Evolutionary conservation across 176 grass and related monocot species (phyloP).

Genomic region (Musa itinerans): DNA sequence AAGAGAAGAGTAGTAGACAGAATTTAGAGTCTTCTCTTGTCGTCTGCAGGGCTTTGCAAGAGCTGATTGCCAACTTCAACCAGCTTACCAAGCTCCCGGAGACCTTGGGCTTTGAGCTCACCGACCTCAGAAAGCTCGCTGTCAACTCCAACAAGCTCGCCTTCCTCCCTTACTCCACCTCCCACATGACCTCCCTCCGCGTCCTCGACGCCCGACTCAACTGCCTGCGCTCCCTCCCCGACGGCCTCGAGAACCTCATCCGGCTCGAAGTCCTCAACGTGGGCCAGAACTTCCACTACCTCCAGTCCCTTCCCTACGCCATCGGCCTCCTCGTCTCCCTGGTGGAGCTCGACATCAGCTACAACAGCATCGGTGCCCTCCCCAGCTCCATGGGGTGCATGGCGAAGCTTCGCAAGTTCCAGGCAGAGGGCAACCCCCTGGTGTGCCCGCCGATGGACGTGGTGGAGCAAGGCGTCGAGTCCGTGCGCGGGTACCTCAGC

Average conservation of each 20-base stretch:
- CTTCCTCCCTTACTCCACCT: constrained; percentile 25
- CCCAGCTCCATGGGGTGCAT: constrained; percentile 23
- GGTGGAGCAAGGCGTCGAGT: constrained; percentile 12
- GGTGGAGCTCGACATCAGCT: constrained; percentile 30
- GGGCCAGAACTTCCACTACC: constrained; percentile 27
- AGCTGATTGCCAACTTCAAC: constrained; percentile 28
- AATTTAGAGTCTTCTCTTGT: neutral
- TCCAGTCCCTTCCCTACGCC: constrained; percentile 15
- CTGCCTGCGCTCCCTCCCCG: constrained; percentile 22
- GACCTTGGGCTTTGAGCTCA: constrained; percentile 23
- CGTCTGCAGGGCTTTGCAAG: constrained; percentile 19
- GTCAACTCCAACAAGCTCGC: constrained; percentile 29
- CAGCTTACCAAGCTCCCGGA: constrained; percentile 14
- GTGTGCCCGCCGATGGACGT: constrained; percentile 17
- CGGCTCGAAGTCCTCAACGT: constrained; percentile 24
- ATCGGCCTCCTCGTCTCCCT: constrained; percentile 22
- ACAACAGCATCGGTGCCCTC: constrained; percentile 21
- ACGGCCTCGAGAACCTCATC: constrained; percentile 27
- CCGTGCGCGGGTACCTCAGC: constrained; percentile 18
- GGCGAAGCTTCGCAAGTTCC: constrained; percentile 18
- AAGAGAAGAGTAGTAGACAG: too few relatives aligned
- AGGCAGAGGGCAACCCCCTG: constrained; percentile 25
- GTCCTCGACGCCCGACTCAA: constrained; percentile 28
- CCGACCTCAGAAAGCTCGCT: constrained; percentile 12
- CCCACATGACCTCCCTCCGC: constrained; percentile 26